phyloP scores from a whole-genome alignment of 257 asterid species.

The Petunia axillaris region DNA sequence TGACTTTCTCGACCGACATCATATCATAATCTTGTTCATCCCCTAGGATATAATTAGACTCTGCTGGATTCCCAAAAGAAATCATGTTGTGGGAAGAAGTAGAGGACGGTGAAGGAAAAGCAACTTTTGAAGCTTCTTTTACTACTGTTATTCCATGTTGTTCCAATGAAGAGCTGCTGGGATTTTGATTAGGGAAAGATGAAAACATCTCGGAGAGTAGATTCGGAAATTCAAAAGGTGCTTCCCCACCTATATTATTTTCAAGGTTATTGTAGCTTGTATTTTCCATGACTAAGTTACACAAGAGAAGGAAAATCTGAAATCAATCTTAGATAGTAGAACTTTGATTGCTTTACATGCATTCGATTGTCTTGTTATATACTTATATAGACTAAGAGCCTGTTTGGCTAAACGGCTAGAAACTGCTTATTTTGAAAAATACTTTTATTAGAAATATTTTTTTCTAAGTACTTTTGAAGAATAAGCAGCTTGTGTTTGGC shows the following conservation, averaged over 20 bases:
- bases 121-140: neutral
- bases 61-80: conserved; percentile 16
- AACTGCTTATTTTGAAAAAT: too few species aligned
- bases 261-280: neutral
- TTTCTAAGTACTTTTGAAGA: too few species aligned
- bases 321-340: too few species aligned
- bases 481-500: too few species aligned
- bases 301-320: neutral
- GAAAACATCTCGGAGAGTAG: conserved; percentile 19
- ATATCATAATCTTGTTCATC: neutral
- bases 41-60: neutral
- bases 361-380: too few species aligned
- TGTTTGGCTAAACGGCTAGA: too few species aligned
- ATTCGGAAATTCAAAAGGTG: conserved; percentile 11
- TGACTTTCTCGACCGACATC: neutral
- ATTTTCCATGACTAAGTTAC: conserved; percentile 12
- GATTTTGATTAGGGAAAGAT: conserved; percentile 19
- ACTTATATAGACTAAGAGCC: too few species aligned
- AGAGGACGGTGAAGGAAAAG: neutral
- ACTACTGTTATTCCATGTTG: too few species aligned
- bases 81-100: neutral
- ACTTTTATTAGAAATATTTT: too few species aligned
- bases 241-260: neutral
- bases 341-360: too few species aligned
- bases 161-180: neutral